Percentiles rank a stretch among this genome's conserved stretches.
These are phyloP conservation scores for Colletotrichum phormii DNA, from an alignment of 2,329 filamentous ascomycete genomes.

Conservation along the genomic window DNA sequence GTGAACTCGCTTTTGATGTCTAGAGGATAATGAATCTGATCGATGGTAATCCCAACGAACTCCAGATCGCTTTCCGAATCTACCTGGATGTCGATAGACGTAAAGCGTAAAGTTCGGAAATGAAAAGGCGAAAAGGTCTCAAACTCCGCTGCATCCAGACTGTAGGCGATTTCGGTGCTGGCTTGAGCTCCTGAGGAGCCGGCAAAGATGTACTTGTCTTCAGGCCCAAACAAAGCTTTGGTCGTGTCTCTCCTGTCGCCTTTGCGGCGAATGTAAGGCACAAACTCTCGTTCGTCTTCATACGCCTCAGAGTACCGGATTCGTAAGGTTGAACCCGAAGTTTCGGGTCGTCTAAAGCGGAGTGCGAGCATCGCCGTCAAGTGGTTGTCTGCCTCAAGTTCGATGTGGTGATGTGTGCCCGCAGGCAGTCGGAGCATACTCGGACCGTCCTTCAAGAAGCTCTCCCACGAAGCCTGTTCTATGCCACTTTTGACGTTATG, in stretches of 20 bases:
- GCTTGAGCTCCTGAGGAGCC: background rate
- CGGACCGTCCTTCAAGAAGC: background rate
- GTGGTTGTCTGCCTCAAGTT: background rate
- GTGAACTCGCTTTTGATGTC: background rate
- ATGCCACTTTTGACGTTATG: background rate
- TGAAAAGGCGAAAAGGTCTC: constrained; percentile 38
- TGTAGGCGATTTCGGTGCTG: background rate
- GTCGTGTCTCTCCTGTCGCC: constrained; percentile 8
- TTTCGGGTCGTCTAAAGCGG: background rate
- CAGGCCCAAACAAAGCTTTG: constrained; percentile 4
- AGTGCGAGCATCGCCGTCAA: background rate
- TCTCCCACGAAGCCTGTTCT: background rate
- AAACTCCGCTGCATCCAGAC: background rate
- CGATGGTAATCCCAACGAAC: background rate
- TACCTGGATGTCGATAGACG: constrained; percentile 29
- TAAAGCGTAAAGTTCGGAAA: constrained; percentile 36
- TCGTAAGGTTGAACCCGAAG: background rate
- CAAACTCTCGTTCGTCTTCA: constrained; percentile 4
- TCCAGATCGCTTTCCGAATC: background rate
- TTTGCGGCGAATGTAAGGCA: constrained; percentile 7
- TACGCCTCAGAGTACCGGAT: constrained; percentile 20
- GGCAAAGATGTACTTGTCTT: background rate
- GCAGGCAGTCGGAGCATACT: background rate
- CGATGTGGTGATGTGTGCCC: constrained; percentile 8
- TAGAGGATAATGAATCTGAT: background rate